Evolutionary conservation across 1,284 basidiomycete species (phyloP), one percentile per base, ranked within the genome.

Genomic region (Leucoagaricus sp.): DNA sequence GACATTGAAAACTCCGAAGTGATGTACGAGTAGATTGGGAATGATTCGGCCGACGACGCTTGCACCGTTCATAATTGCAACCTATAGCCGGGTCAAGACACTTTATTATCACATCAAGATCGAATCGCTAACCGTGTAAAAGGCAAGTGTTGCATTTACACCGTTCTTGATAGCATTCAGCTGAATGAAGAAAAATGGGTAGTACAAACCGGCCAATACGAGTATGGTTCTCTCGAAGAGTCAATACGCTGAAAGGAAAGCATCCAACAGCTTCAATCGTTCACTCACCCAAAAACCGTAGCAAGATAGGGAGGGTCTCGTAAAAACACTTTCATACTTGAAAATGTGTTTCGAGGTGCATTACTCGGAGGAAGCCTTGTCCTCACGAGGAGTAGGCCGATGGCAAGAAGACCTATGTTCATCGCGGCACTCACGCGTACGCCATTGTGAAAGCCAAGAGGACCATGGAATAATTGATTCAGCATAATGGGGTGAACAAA

Each of bases 401-500:
- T 64, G 19, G 73, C 47, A 31, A 78, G 64, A 7, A 76, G 60
- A 1, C 65, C 69, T 13, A 65, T 65, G 25, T 67, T 71, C 34
- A 77, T 56, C 8, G 64, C 72, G 15, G 74, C 76, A 55, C 74
- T 76, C 5, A 69, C 72, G 26, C 72, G 71, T 15, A 80, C 76
- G 25, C 77, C 76, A 51, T 73, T 73, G 40, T 70, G 74, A 61
- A 81, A 82, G 0, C 78, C 77, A 3, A 72, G 64, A 2, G 68
- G 65, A 4, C 72, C 71, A 56, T 75, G 67, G 60, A 80, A 77
- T 41, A 77, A 71, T 38, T 68, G 64, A 60, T 82, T 81, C 13
- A 83, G 74, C 72, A 82, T 77, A 58, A 83, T 78, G 2, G 81
- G 77, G 57, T 80, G 77, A 26, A 82, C 59, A 38, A 78, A 71